Evolutionary conservation across 441 rosid species (phyloP).

Genomic region (Heliophila coronopifolia): DNA sequence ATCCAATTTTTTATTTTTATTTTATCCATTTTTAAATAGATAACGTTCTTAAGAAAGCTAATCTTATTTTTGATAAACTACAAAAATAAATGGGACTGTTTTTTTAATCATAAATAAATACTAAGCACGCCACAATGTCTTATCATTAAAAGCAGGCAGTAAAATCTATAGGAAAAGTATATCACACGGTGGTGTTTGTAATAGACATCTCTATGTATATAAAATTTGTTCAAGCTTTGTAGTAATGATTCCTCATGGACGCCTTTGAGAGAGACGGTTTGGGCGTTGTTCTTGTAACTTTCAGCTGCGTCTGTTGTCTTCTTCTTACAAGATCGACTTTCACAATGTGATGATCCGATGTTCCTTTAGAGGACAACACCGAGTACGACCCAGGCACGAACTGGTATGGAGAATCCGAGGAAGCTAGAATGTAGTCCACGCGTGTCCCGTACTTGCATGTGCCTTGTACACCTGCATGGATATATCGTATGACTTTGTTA

Average conservation of each 20-base stretch:
- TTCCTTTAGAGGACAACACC: conserved; percentile 81
- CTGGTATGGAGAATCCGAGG: conserved; percentile 60
- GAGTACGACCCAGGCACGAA: conserved; percentile 83
- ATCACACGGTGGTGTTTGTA: too few species aligned
- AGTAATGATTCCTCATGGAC: conserved; percentile 44
- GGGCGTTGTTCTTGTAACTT: conserved; percentile 37
- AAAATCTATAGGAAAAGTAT: neutral
- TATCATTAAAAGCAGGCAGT: neutral
- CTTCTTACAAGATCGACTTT: conserved; percentile 55
- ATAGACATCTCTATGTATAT: too few species aligned
- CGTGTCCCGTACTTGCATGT: conserved; percentile 94
- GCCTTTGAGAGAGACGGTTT: conserved; percentile 43
- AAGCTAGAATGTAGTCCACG: conserved; percentile 73
- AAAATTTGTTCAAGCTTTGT: conserved; percentile 23
- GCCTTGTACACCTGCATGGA: conserved; percentile 96
- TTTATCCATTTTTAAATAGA: neutral
- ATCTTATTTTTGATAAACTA: conserved; percentile 6
- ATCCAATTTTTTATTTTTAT: neutral
- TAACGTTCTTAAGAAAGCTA: neutral
- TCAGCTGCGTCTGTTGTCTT: conserved; percentile 35
- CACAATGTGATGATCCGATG: conserved; percentile 93
- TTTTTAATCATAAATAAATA: neutral
- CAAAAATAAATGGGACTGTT: neutral
- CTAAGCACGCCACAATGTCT: conserved; percentile 1
- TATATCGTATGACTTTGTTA: too few species aligned